These are phyloP conservation scores for Trametes punicea DNA, from an alignment of 768 basidiomycete genomes.

Conservation along the genomic window DNA sequence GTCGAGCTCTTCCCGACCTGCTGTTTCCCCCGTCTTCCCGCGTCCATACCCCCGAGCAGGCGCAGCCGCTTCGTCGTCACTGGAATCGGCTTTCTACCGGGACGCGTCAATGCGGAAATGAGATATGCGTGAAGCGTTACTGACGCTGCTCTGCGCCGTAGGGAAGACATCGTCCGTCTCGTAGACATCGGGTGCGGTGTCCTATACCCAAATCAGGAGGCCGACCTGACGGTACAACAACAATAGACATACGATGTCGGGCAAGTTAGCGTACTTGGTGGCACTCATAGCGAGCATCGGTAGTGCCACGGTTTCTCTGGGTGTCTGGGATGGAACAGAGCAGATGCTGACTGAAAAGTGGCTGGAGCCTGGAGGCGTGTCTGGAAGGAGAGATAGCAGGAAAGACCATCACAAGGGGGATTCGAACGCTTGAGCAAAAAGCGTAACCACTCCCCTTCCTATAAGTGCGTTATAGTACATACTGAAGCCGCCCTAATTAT, in stretches of 20 bases:
- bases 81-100: conserved; percentile 56
- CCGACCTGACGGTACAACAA: neutral
- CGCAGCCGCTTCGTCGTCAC: conserved; percentile 58
- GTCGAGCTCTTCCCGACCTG: conserved; percentile 66
- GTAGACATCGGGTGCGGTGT: conserved; percentile 88
- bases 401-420: conserved; percentile 56
- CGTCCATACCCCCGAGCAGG: conserved; percentile 38
- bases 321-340: no score
- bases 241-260: conserved; percentile 74
- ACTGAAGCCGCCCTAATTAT: no score
- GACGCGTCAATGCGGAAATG: neutral
- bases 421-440: conserved; percentile 62
- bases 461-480: no score
- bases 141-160: conserved; percentile 47
- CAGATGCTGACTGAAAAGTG: neutral
- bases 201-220: conserved; percentile 42
- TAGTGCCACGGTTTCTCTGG: neutral
- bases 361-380: neutral
- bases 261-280: conserved; percentile 83
- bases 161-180: conserved; percentile 83
- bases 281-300: conserved; percentile 20
- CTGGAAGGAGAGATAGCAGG: conserved; percentile 6
- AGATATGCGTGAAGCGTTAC: conserved; percentile 21
- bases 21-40: conserved; percentile 37
- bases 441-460: conserved; percentile 64